Percentiles rank a stretch among this genome's conserved stretches.
phyloP scores from a whole-genome alignment of 768 basidiomycete species.

The Hygrocybe punicea region DNA sequence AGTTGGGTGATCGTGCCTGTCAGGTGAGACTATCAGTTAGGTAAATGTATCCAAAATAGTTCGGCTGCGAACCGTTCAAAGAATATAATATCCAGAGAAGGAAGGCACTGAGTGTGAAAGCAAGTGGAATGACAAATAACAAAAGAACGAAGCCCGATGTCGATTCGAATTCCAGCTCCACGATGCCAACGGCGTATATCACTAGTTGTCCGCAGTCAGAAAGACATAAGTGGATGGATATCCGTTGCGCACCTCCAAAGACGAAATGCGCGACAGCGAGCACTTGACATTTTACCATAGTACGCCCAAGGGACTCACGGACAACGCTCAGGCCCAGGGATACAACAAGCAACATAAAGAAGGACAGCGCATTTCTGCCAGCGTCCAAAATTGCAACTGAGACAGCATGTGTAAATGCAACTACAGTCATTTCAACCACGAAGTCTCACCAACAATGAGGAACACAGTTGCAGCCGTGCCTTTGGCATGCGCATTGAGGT shows the following conservation, averaged over 20 bases:
- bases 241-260: constrained; percentile 76
- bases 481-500: constrained; percentile 83
- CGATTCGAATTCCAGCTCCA: constrained; percentile 86
- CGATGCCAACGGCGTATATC: constrained; percentile 91
- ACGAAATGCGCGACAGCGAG: constrained; percentile 84
- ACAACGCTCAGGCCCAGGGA: constrained; percentile 91
- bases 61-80: constrained; percentile 61
- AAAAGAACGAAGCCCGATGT: constrained; percentile 82
- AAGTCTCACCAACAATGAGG: constrained; percentile 77
- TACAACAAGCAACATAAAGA: constrained; percentile 93
- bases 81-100: constrained; percentile 94
- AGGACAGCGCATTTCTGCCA: constrained; percentile 88
- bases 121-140: constrained; percentile 89
- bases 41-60: background rate
- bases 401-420: constrained; percentile 5
- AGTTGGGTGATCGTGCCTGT: constrained; percentile 87
- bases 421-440: background rate
- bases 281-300: constrained; percentile 80
- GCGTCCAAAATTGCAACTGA: constrained; percentile 93
- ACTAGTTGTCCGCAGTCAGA: constrained; percentile 42
- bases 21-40: constrained; percentile 9
- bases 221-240: background rate
- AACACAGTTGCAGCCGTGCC: constrained; percentile 78
- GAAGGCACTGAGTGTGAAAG: constrained; percentile 94
- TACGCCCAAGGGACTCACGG: constrained; percentile 76